Evolutionary conservation across 768 basidiomycete genomes (phyloP).

Genomic region (Postia placenta): DNA sequence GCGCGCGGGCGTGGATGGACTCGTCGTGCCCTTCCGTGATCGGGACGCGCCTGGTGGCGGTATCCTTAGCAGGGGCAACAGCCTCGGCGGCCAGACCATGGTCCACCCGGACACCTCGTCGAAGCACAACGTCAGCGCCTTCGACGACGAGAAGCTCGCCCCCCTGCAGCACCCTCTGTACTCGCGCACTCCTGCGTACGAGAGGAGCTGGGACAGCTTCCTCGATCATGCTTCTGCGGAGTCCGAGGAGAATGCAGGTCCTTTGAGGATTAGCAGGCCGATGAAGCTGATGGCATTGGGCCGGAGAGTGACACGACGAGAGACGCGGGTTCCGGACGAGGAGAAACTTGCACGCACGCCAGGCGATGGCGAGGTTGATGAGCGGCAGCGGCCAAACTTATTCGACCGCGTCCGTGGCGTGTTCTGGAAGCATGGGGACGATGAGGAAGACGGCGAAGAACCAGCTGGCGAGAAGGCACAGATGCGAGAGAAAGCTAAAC

Average conservation of each 20-base stretch:
- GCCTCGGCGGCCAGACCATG: conserved; percentile 14
- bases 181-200: conserved; percentile 24
- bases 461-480: conserved; percentile 1
- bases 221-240: conserved; percentile 23
- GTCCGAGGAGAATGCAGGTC: not conserved
- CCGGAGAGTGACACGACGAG: conserved; percentile 28
- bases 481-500: conserved; percentile 22
- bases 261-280: conserved; percentile 22
- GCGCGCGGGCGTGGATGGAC: conserved; percentile 39
- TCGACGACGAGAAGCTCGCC: not conserved
- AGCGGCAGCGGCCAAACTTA: conserved; percentile 22
- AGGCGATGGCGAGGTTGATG: conserved; percentile 7
- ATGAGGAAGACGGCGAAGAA: not conserved
- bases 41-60: not conserved
- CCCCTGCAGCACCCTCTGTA: conserved; percentile 11
- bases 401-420: conserved; percentile 29
- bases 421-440: conserved; percentile 21
- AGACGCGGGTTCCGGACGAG: conserved; percentile 15
- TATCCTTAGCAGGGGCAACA: not conserved
- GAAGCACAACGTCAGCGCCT: not conserved
- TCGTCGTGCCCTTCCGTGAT: conserved; percentile 22
- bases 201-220: conserved; percentile 42
- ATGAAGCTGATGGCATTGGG: conserved; percentile 42
- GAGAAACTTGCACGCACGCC: conserved; percentile 15
- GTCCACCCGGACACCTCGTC: conserved; percentile 29